phyloP scores from a whole-genome alignment of 176 grass and related monocot species.

The Carex scoparia region DNA sequence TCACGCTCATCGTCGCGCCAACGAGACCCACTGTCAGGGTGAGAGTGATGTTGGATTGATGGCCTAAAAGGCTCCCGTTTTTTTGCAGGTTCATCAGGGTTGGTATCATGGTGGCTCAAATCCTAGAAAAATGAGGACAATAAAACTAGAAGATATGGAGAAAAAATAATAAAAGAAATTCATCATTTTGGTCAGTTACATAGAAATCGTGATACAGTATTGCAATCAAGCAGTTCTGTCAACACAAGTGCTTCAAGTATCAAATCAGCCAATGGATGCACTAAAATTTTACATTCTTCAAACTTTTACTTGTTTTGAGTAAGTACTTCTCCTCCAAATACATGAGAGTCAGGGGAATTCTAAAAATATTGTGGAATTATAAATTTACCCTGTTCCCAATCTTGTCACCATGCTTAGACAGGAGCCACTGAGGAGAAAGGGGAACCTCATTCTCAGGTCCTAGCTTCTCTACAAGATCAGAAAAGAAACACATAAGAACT shows the following conservation, averaged over 20 bases:
- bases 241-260: background rate
- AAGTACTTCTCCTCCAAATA: background rate
- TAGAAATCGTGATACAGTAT: background rate
- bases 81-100: constrained; percentile 42
- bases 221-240: background rate
- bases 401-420: constrained; percentile 61
- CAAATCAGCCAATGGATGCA: background rate
- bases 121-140: constrained; percentile 47
- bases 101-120: constrained; percentile 35
- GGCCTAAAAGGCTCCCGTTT: constrained; percentile 73
- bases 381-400: constrained; percentile 16
- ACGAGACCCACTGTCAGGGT: constrained; percentile 57
- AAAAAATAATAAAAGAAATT: background rate
- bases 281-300: background rate
- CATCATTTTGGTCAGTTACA: background rate
- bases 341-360: background rate
- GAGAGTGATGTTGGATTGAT: constrained; percentile 45
- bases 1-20: constrained; percentile 98
- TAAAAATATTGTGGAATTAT: background rate
- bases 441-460: constrained; percentile 69
- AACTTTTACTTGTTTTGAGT: constrained; percentile 32
- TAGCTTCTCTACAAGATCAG: constrained; percentile 25
- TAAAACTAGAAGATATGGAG: background rate
- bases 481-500: constrained; percentile 6
- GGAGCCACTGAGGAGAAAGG: constrained; percentile 99